Evolutionary conservation across 2,329 filamentous ascomycete genomes (phyloP).

Genomic region (Alternaria triticimaculans): DNA sequence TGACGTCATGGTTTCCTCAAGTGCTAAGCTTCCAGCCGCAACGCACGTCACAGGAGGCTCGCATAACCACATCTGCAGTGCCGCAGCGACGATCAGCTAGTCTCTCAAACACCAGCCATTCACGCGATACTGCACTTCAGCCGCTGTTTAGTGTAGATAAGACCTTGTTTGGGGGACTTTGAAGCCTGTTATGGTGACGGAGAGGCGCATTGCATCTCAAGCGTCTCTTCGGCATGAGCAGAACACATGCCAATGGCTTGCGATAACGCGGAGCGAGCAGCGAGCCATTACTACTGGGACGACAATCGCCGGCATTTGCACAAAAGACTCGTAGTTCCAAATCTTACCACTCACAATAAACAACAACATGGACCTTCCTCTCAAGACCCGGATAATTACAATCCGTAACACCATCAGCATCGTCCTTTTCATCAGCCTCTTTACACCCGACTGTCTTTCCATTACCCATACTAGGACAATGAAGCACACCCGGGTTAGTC

Average conservation of each 20-base stretch:
- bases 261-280: not conserved
- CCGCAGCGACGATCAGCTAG: slow-evolving; percentile 3
- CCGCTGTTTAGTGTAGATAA: not conserved
- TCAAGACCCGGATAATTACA: not conserved
- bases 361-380: not conserved
- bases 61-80: slow-evolving; percentile 2
- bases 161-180: not conserved
- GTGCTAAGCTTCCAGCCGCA: not conserved
- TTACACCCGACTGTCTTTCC: not conserved
- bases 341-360: not conserved
- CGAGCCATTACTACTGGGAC: not conserved
- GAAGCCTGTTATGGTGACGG: not conserved
- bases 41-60: slow-evolving; percentile 9
- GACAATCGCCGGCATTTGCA: not conserved
- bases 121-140: not conserved
- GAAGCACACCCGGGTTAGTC: not conserved
- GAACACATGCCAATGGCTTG: not conserved
- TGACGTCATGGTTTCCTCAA: slow-evolving; percentile 13
- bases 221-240: not conserved
- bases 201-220: not conserved
- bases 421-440: not conserved
- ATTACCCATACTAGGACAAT: not conserved
- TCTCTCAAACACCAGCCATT: not conserved
- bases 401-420: not conserved
- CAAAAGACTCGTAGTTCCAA: not conserved